phyloP scores from a whole-genome alignment of 441 rosid genomes.

The Flueggea neowawraea region DNA sequence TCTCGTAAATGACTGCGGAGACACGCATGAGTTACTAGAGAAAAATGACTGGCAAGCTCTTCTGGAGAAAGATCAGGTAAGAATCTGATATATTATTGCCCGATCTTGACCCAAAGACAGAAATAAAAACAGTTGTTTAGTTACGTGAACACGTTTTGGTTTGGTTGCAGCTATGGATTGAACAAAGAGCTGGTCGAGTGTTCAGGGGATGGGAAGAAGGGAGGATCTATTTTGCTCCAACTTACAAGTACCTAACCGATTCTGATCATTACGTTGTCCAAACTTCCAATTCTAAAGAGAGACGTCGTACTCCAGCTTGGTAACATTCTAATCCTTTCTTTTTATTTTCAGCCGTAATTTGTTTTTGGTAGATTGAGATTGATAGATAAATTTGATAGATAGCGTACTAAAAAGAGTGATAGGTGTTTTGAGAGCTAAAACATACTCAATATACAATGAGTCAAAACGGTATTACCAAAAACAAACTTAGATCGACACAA shows the following conservation, averaged over 20 bases:
- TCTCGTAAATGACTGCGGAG: constrained; percentile 39
- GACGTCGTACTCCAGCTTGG: constrained; percentile 93
- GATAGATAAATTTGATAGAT: background rate
- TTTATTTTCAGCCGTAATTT: background rate
- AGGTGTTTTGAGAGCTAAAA: too few species aligned
- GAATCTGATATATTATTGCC: background rate
- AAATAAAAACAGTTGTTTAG: too few species aligned
- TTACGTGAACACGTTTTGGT: background rate
- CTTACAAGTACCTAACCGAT: constrained; percentile 69
- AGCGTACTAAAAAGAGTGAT: too few species aligned
- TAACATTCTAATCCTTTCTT: constrained; percentile 21
- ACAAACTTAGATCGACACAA: too few species aligned
- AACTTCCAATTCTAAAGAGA: constrained; percentile 53
- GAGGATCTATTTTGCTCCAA: constrained; percentile 74
- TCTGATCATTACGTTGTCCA: constrained; percentile 72
- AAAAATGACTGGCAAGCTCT: constrained; percentile 78
- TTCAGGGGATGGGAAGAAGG: constrained; percentile 97
- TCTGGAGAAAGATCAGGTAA: constrained; percentile 83
- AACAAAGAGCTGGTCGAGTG: constrained; percentile 74
- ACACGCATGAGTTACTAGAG: constrained; percentile 47
- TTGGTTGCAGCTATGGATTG: constrained; percentile 52
- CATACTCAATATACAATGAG: too few species aligned
- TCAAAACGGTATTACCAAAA: too few species aligned
- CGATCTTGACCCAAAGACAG: too few species aligned
- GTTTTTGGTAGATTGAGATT: background rate